Conservation (phyloP, 164 flowering plant genomes). For the Hamamelis virginiana region DNA sequence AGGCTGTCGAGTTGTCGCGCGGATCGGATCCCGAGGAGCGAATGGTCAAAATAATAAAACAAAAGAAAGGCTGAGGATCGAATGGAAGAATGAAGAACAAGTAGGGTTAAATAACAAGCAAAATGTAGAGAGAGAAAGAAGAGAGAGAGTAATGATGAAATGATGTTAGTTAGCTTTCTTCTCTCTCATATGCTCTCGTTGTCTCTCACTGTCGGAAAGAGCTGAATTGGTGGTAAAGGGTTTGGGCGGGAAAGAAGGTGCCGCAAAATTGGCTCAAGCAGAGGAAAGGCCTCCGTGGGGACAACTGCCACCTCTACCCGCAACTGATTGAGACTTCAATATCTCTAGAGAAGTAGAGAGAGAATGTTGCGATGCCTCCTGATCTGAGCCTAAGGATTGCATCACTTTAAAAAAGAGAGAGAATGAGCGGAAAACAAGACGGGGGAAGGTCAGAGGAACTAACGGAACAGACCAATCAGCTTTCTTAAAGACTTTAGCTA, state of each 20-base stretch:
- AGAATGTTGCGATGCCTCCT: no score
- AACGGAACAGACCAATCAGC: constrained; percentile 23
- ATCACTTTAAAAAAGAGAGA: constrained; percentile 3
- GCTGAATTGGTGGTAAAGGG: constrained; percentile 50
- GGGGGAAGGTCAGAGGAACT: constrained; percentile 9
- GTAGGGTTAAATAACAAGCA: constrained; percentile 25
- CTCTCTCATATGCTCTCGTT: constrained; percentile 11
- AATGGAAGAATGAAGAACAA: constrained; percentile 25
- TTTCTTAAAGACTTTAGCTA: background rate
- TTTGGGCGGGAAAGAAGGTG: constrained; percentile 37
- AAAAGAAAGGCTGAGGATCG: constrained; percentile 15
- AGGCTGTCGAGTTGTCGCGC: constrained; percentile 14
- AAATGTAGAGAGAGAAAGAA: constrained; percentile 5
- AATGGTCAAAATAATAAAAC: background rate
- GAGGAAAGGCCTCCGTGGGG: constrained; percentile 12
- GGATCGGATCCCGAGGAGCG: constrained; percentile 26
- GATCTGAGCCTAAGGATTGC: no score
- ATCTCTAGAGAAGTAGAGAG: no score
- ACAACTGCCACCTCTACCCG: constrained; percentile 37
- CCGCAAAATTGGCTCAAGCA: constrained; percentile 19
- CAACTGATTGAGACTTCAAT: constrained; percentile 37
- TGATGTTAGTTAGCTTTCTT: background rate
- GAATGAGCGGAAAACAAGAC: background rate
- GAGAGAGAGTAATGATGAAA: constrained; percentile 3
- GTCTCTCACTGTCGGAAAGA: constrained; percentile 22